A percentile compares a stretch with the other conserved stretches of the same genome.
Evolutionary conservation across 2,329 filamentous ascomycete species (phyloP).

Genomic region (Calycina marina): DNA sequence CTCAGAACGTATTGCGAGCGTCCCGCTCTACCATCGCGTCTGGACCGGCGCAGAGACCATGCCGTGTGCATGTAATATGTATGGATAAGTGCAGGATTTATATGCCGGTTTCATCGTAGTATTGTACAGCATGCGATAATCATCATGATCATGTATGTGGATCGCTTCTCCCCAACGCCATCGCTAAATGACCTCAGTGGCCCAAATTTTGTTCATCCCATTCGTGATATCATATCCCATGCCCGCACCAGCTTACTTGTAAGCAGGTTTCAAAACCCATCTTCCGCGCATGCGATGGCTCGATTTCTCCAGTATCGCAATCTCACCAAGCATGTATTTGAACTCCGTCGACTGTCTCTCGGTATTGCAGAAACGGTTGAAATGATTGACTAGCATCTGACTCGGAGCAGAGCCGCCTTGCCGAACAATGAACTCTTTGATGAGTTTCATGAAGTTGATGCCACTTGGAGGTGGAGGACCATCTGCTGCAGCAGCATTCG

Average conservation of each 20-base stretch:
- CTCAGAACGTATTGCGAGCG: constrained; percentile 3
- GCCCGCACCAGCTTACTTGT: constrained; percentile 11
- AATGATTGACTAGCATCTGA: constrained; percentile 80
- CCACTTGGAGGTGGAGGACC: constrained; percentile 27
- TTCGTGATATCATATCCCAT: not conserved
- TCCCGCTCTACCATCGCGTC: constrained; percentile 2
- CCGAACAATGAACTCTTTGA: constrained; percentile 62
- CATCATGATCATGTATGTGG: too few species aligned
- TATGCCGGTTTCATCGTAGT: too few species aligned
- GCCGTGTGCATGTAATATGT: not conserved
- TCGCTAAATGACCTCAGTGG: not conserved
- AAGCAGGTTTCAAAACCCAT: constrained; percentile 23
- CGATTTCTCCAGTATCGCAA: constrained; percentile 52
- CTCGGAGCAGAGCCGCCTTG: constrained; percentile 70
- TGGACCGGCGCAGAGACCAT: constrained; percentile 2
- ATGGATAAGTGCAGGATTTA: not conserved
- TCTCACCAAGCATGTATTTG: constrained; percentile 61
- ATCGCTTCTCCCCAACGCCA: not conserved
- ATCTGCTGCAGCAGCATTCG: constrained; percentile 25
- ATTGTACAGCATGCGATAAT: not conserved
- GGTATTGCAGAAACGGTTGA: constrained; percentile 64
- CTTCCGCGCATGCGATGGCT: constrained; percentile 21
- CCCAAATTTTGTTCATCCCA: not conserved
- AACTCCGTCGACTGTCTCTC: constrained; percentile 61
- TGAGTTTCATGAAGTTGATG: constrained; percentile 54